Evolutionary conservation across 306 rosid genomes (phyloP), one percentile per base, ranked within the genome.

Genomic region (Trichosanthes truncata): DNA sequence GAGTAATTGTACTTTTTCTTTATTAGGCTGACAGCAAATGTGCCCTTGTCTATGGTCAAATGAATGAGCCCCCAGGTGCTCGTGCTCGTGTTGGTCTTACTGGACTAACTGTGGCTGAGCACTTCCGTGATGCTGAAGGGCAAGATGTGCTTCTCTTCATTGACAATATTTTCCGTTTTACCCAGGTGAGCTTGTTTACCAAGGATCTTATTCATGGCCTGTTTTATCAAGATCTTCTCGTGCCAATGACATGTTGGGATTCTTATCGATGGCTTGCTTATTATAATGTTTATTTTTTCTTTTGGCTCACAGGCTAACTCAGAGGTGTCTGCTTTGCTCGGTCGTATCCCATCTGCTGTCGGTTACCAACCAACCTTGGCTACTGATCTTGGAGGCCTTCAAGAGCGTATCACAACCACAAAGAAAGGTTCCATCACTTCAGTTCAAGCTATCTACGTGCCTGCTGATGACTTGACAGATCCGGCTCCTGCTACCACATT

Each of bases 71-170:
- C 74, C 97, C 99, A 1, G 99, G 99, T 91, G 99, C 99, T 6
- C 97, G 99, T 88, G 99, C 99, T 78, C 99, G 99, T 82, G 99
- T 95, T 85, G 99, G 99, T 71, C 89, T 95, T 81, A 95, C 99
- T 78, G 97, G 99, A 12, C 86, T 95, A 51, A 95, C 99, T 78
- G 97, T 95, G 23, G 97, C 99, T 10, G 99, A 95, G 76, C 97
- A 95, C 79, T 95, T 95, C 92, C 99, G 97, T 86, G 97, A 95
- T 80, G 97, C 97, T 21, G 99, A 95, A 85, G 99, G 99, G 51
- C 99, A 95, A 80, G 99, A 95, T 82, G 99, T 95, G 96, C 99
- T 95, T 83, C 99, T 95, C 77, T 95, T 95, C 43, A 90, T 95
- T 53, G 99, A 93, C 89, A 95, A 95, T 88, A 95, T 95, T 83